Conservation (phyloP, 805 yeast species). For the Candida chilensis region DNA sequence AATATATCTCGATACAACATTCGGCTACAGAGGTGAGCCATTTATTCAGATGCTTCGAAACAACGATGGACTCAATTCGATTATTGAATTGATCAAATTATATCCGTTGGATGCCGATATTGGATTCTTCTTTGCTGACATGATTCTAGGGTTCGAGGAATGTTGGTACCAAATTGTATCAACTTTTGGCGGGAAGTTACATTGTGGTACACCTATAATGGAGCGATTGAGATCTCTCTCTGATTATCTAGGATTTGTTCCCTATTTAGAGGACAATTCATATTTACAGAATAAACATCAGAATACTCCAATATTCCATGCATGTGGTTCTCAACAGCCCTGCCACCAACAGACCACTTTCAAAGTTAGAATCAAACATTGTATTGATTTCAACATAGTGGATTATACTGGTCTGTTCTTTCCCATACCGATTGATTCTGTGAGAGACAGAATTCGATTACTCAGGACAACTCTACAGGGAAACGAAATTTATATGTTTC, state of each 20-base stretch:
- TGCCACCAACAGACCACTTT: conserved; percentile 2
- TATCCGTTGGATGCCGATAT: conserved; percentile 34
- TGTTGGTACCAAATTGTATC: conserved; percentile 30
- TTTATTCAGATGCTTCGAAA: conserved; percentile 33
- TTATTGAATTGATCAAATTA: conserved; percentile 18
- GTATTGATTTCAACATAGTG: conserved; percentile 23
- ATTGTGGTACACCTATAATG: not conserved
- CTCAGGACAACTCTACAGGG: conserved; percentile 11
- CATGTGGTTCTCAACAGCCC: conserved; percentile 2
- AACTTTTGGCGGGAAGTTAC: conserved; percentile 6
- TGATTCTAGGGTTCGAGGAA: conserved; percentile 43
- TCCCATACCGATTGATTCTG: conserved; percentile 13
- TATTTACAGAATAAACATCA: not conserved
- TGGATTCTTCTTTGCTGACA: conserved; percentile 28
- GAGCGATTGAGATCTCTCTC: conserved; percentile 1
- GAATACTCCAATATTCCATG: conserved; percentile 3
- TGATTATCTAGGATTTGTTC: not conserved
- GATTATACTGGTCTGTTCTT: conserved; percentile 18
- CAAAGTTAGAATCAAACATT: conserved; percentile 20
- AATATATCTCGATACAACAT: conserved; percentile 48
- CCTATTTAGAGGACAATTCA: not conserved
- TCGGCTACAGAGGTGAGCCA: conserved; percentile 39
- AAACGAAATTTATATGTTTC: conserved; percentile 11
- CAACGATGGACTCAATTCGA: conserved; percentile 24
- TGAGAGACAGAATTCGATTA: conserved; percentile 4